phyloP scores from a whole-genome alignment of 441 rosid genomes.

The Hura crepitans region DNA sequence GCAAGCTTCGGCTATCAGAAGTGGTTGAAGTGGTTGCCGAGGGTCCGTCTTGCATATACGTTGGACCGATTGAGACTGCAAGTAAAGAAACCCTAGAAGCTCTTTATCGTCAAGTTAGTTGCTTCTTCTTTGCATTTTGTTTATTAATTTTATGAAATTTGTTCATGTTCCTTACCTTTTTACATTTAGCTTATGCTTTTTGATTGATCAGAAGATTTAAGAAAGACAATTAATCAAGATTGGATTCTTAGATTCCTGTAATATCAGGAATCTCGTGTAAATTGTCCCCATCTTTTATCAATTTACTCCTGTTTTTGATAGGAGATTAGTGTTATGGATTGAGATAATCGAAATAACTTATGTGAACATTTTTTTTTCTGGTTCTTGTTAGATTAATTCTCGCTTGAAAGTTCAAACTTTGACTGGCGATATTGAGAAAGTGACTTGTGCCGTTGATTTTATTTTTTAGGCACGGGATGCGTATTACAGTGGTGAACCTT shows the following conservation, averaged over 20 bases:
- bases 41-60: conserved; percentile 86
- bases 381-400: not conserved
- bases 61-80: conserved; percentile 89
- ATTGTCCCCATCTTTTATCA: not conserved
- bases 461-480: conserved; percentile 69
- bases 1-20: conserved; percentile 19
- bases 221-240: not conserved
- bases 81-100: conserved; percentile 90
- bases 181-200: not conserved
- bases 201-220: not conserved
- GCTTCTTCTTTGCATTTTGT: not conserved
- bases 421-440: not conserved
- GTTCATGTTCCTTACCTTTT: not conserved
- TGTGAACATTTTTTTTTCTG: not conserved
- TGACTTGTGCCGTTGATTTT: conserved; percentile 7
- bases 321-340: not conserved
- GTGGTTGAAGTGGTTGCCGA: conserved; percentile 29
- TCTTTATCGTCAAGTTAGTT: conserved; percentile 67
- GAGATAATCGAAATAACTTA: not conserved
- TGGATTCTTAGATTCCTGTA: not conserved
- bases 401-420: not conserved
- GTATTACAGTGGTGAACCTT: conserved; percentile 77
- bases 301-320: no score
- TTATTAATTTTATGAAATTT: not conserved
- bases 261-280: not conserved